Percentiles rank a stretch among this genome's conserved stretches.
phyloP scores from a whole-genome alignment of 805 yeast species.

The Jamesozyma gamospora region DNA sequence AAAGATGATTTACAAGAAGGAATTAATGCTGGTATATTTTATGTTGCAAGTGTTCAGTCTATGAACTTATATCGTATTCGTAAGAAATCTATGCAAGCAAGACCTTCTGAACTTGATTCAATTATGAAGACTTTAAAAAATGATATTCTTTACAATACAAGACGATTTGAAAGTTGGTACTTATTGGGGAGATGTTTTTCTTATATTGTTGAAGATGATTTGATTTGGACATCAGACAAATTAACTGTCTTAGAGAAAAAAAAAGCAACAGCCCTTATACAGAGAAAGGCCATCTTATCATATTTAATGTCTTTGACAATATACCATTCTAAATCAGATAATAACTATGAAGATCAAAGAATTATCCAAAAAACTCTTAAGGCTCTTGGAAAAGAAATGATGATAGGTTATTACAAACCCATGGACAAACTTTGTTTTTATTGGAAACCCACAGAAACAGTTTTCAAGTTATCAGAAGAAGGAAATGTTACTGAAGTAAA shows the following conservation, averaged over 20 bases:
- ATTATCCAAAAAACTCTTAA: slow-evolving; percentile 13
- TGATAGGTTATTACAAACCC: slow-evolving; percentile 51
- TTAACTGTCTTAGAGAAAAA: slow-evolving; percentile 54
- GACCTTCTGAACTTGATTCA: slow-evolving; percentile 70
- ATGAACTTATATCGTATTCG: slow-evolving; percentile 39
- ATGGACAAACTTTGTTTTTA: slow-evolving; percentile 54
- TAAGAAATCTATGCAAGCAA: slow-evolving; percentile 67
- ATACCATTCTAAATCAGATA: slow-evolving; percentile 1
- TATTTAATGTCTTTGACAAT: slow-evolving; percentile 51
- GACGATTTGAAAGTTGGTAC: slow-evolving; percentile 78
- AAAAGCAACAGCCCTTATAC: slow-evolving; percentile 48
- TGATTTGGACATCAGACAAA: slow-evolving; percentile 88
- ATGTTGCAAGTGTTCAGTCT: slow-evolving; percentile 26
- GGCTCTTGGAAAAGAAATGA: slow-evolving; percentile 23
- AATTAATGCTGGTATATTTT: slow-evolving; percentile 53
- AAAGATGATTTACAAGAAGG: slow-evolving; percentile 39
- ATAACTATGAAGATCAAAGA: slow-evolving; percentile 9
- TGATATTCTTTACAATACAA: slow-evolving; percentile 59
- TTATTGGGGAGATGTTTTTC: slow-evolving; percentile 73
- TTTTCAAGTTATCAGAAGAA: slow-evolving; percentile 11
- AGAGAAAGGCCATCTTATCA: slow-evolving; percentile 61
- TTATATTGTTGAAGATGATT: slow-evolving; percentile 73
- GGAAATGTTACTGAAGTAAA: slow-evolving; percentile 12
- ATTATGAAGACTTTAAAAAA: slow-evolving; percentile 54
- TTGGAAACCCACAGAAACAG: slow-evolving; percentile 11